These are phyloP conservation scores for Cutaneotrichosporon arboriforme DNA, from an alignment of 1,284 basidiomycete genomes.

Conservation along the genomic window DNA sequence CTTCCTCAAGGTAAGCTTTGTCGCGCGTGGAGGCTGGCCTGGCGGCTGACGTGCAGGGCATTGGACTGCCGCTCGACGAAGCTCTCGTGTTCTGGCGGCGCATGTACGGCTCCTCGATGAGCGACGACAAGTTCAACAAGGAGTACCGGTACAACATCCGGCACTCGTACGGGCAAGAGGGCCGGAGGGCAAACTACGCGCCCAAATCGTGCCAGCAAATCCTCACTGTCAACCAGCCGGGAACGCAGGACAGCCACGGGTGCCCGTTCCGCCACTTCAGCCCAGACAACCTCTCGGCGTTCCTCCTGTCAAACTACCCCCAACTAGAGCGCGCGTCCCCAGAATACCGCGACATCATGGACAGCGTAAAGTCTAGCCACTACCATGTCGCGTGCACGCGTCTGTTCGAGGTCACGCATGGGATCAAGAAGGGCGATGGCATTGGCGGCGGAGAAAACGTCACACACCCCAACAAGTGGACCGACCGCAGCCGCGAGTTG, in stretches of 20 bases:
- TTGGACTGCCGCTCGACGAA: conserved; percentile 92
- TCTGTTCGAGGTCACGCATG: conserved; percentile 94
- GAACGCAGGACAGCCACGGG: conserved; percentile 71
- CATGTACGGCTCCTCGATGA: conserved; percentile 65
- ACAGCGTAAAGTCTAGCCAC: conserved; percentile 72
- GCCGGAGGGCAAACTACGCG: conserved; percentile 87
- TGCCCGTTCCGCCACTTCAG: conserved; percentile 94
- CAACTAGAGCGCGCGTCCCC: conserved; percentile 56
- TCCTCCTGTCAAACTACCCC: conserved; percentile 65
- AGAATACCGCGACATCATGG: conserved; percentile 83
- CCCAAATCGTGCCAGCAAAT: conserved; percentile 93
- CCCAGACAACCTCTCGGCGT: conserved; percentile 72
- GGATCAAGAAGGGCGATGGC: conserved; percentile 84
- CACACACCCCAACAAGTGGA: conserved; percentile 84
- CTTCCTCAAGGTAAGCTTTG: conserved; percentile 77
- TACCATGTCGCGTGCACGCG: conserved; percentile 96
- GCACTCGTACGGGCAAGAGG: conserved; percentile 91
- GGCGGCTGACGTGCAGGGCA: conserved; percentile 55
- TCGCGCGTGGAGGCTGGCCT: too few species aligned
- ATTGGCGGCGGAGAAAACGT: conserved; percentile 75
- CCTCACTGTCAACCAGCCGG: conserved; percentile 69
- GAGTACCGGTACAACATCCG: conserved; percentile 97
- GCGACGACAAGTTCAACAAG: conserved; percentile 97
- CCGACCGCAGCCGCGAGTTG: conserved; percentile 52
- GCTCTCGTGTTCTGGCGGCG: conserved; percentile 90